These are phyloP conservation scores for Alternaria ethzedia DNA, from an alignment of 2,329 filamentous ascomycete genomes.

Conservation along the genomic window DNA sequence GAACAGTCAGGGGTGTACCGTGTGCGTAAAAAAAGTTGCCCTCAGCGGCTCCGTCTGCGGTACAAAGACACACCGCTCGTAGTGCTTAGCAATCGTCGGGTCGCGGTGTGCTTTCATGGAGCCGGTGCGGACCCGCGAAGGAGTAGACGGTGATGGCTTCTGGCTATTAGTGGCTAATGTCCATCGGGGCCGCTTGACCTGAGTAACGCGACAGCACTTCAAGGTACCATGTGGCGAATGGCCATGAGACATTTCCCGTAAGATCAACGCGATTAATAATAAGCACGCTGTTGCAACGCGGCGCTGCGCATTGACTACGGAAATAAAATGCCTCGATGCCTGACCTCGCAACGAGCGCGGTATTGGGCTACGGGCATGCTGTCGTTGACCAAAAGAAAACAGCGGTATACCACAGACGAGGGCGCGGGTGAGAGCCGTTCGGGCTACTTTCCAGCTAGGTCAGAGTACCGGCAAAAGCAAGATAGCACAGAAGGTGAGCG, in stretches of 20 bases:
- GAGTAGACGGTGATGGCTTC: conserved; percentile 3
- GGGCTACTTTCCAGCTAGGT: not conserved
- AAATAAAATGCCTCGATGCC: conserved; percentile 27
- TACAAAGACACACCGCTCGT: conserved; percentile 9
- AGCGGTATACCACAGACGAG: not conserved
- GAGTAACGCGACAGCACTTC: not conserved
- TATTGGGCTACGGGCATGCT: not conserved
- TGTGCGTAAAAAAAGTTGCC: conserved; percentile 9
- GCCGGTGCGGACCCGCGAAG: conserved; percentile 12
- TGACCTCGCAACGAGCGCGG: not conserved
- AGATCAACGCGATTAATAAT: conserved; percentile 26
- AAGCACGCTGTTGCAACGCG: conserved; percentile 13
- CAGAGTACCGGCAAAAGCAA: conserved; percentile 6
- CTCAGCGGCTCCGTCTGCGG: conserved; percentile 4
- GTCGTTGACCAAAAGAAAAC: conserved; percentile 1
- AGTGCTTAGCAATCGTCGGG: conserved; percentile 7
- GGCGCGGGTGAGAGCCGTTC: not conserved
- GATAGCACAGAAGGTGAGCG: not conserved
- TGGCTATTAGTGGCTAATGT: not conserved
- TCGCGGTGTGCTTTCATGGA: conserved; percentile 5
- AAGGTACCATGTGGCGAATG: conserved; percentile 5
- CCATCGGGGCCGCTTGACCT: conserved; percentile 1
- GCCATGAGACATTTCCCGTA: conserved; percentile 10
- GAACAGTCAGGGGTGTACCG: conserved; percentile 4
- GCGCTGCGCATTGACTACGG: conserved; percentile 18